Base-by-base conservation (phyloP, 2,329 filamentous ascomycete genomes). In the Botrytis deweyae region DNA sequence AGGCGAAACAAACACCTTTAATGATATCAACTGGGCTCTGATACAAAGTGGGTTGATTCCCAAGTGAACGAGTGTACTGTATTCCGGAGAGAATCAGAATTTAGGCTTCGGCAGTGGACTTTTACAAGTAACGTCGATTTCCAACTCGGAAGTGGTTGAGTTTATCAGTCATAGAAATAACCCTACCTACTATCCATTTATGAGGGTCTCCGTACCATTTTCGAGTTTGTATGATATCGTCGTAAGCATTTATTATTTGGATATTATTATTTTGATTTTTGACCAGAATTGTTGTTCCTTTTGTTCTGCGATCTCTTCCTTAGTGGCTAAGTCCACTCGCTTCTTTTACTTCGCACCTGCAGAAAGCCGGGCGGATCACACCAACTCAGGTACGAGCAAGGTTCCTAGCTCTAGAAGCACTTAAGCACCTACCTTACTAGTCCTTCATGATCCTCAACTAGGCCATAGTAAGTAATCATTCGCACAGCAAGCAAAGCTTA, bases 341-440 rank as follows among this genome's bases (percentile, higher is more conserved):
- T 72, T 65, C 33, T 68, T 44, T 63, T 20, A 40, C 29, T 44
- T 72, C 63, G 22, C 66, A 55, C 44, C 75, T 77, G 73, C 72
- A 77, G 76, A 63, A 71, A 63, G 65, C 70, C 71, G 75, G 42
- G 68, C 55, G 61, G 71, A 73, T 76, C 58, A 70, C 73, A 75
- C 75, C 73, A 72, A 75, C 67, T 77, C 76, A 77, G 76, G 76
- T 77, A 77, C 76, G 73, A 66, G 67, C 76, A 74, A 72, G 76
- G 75, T 76, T 77, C 42, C 38, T 33, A 58, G n/a, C 63, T 71
- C 62, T 63, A 40, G 61, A 29, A 58, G 52, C 52, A 63, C 12
- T 49, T 38, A 40, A 44, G 36, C 52, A 62, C 42, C 33, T 36
- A 38, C 58, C 36, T 25, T 12, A 40, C 63, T 69, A 58, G 44